Percentiles rank a stretch among this genome's conserved stretches.
phyloP scores from a whole-genome alignment of 352 stramenopile species.

The Phytophthora parvispora region DNA sequence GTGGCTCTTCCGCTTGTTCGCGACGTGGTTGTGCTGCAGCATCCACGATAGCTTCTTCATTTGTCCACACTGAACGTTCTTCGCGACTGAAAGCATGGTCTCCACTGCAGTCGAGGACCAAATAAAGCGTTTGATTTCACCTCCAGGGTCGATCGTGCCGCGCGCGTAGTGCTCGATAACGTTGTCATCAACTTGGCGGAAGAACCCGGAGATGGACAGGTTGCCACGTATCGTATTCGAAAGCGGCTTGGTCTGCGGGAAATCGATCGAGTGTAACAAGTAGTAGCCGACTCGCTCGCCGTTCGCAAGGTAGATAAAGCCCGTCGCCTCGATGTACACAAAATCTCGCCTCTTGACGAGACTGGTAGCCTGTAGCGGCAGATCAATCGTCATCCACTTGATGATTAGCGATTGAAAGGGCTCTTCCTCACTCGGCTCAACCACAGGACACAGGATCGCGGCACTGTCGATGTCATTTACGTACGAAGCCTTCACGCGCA shows the following conservation, averaged over 20 bases:
- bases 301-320: constrained; percentile 15
- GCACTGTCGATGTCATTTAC: constrained; percentile 35
- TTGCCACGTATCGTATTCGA: constrained; percentile 38
- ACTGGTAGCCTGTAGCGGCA: constrained; percentile 18
- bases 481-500: constrained; percentile 42
- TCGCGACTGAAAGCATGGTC: constrained; percentile 34
- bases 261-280: constrained; percentile 45
- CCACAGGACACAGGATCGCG: constrained; percentile 27
- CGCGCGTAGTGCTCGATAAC: constrained; percentile 42
- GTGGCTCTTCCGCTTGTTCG: constrained; percentile 9
- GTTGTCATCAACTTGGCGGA: constrained; percentile 43
- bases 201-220: constrained; percentile 49
- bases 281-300: constrained; percentile 44
- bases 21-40: constrained; percentile 16
- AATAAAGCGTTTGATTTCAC: constrained; percentile 35
- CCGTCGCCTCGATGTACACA: constrained; percentile 38
- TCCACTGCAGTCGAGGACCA: constrained; percentile 29
- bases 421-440: constrained; percentile 26
- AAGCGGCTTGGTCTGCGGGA: constrained; percentile 40
- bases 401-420: constrained; percentile 36
- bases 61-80: constrained; percentile 53
- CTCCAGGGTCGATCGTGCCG: constrained; percentile 28
- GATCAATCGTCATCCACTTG: constrained; percentile 41
- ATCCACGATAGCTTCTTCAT: constrained; percentile 68
- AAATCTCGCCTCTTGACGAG: constrained; percentile 37